These are phyloP conservation scores for Botryotinia narcissicola DNA, from an alignment of 2,329 filamentous ascomycete species.

Conservation along the genomic window DNA sequence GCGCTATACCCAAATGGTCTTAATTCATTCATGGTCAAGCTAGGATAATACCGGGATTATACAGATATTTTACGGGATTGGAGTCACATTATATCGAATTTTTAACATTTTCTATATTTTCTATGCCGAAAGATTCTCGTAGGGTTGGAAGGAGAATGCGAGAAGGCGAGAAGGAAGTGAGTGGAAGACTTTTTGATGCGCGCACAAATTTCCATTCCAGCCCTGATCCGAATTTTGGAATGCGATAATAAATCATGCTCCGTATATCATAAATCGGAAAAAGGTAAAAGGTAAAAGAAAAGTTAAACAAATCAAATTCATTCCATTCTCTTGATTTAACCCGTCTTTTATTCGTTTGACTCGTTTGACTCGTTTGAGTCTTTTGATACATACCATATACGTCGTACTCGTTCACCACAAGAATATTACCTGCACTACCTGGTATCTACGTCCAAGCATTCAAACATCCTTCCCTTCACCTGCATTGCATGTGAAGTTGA, in stretches of 20 bases:
- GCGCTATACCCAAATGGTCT: neutral
- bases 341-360: no score
- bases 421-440: neutral
- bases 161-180: neutral
- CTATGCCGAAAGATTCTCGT: constrained; percentile 21
- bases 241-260: neutral
- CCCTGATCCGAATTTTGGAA: neutral
- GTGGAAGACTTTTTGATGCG: neutral
- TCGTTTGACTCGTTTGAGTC: neutral
- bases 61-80: neutral
- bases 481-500: constrained; percentile 1
- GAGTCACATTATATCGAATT: constrained; percentile 11
- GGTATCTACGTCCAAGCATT: neutral
- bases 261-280: neutral
- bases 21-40: neutral
- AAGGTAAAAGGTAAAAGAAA: neutral
- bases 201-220: neutral
- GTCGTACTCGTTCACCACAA: neutral
- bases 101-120: neutral
- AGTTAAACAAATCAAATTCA: neutral
- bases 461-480: neutral
- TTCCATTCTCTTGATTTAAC: no score
- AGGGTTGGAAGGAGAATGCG: neutral
- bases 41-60: constrained; percentile 7
- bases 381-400: no score